These are phyloP conservation scores for Eimeria maxima DNA, from an alignment of 169 alveolate species.

Conservation along the genomic window DNA sequence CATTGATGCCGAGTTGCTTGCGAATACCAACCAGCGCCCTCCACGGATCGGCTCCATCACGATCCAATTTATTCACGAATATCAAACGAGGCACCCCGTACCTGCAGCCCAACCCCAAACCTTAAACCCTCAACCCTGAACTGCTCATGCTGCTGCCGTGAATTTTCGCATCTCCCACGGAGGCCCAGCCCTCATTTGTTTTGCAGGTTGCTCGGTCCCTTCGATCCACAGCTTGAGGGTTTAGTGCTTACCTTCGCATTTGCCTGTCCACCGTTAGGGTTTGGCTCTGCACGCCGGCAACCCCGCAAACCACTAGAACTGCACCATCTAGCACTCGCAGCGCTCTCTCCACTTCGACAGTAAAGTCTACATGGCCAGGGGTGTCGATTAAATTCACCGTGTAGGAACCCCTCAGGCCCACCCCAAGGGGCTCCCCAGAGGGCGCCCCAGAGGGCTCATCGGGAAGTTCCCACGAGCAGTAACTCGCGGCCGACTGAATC, in stretches of 20 bases:
- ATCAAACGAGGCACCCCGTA: constrained; percentile 96
- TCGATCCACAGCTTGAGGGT: background rate
- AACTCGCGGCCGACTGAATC: constrained; percentile 97
- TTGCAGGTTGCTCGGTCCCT: background rate
- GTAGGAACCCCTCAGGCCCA: constrained; percentile 44
- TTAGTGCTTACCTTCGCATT: constrained; percentile 92
- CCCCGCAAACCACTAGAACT: constrained; percentile 96
- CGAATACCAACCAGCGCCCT: constrained; percentile 92
- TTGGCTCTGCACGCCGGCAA: constrained; percentile 98
- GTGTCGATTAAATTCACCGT: constrained; percentile 98
- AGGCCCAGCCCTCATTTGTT: background rate
- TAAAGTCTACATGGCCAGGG: constrained; percentile 99
- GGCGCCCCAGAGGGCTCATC: constrained; percentile 17
- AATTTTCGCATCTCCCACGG: background rate
- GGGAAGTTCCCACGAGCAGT: constrained; percentile 93
- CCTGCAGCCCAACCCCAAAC: constrained; percentile 22
- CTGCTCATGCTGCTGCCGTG: background rate
- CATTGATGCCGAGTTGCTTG: constrained; percentile 92
- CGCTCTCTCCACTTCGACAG: constrained; percentile 98
- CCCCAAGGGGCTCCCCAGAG: background rate
- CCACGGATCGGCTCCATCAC: constrained; percentile 98
- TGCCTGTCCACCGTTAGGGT: constrained; percentile 98
- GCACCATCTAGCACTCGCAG: constrained; percentile 98
- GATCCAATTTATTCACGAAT: constrained; percentile 97
- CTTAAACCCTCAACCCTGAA: background rate